phyloP scores from a whole-genome alignment of 352 stramenopile species.

The Globisporangium nagaii region DNA sequence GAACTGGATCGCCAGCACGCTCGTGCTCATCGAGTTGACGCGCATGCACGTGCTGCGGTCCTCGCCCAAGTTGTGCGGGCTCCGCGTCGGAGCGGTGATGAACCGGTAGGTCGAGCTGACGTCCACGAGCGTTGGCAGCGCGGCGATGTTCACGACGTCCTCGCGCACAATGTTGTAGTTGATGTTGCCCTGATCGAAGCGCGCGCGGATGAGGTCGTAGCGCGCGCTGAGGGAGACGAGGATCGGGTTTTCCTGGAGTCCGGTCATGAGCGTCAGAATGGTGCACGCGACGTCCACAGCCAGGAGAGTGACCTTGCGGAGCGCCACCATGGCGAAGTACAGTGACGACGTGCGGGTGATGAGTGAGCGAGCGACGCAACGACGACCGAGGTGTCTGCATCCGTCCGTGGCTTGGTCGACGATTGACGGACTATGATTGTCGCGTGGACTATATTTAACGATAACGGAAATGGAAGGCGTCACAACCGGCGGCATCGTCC shows the following conservation, averaged over 20 bases:
- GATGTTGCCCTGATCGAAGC: constrained; percentile 13
- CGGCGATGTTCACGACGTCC: constrained; percentile 6
- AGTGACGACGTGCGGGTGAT: background rate
- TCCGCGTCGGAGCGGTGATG: constrained; percentile 22
- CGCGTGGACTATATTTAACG: too few relatives aligned
- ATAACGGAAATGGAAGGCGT: too few relatives aligned
- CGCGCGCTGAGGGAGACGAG: constrained; percentile 11
- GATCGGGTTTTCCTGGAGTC: constrained; percentile 23
- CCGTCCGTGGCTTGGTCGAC: too few relatives aligned
- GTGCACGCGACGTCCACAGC: constrained; percentile 16
- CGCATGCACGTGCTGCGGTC: constrained; percentile 34
- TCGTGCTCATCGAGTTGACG: constrained; percentile 35
- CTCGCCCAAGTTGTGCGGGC: constrained; percentile 19
- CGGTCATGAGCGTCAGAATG: constrained; percentile 22
- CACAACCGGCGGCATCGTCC: too few relatives aligned
- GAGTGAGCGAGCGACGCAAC: background rate
- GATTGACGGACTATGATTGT: too few relatives aligned
- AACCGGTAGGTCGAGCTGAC: constrained; percentile 3
- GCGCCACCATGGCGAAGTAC: background rate
- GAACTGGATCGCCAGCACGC: constrained; percentile 21
- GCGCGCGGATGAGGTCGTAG: constrained; percentile 15
- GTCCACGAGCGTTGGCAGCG: constrained; percentile 2
- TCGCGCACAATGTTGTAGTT: constrained; percentile 21
- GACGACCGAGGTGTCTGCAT: too few relatives aligned
- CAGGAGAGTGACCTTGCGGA: constrained; percentile 6